Base-by-base conservation (phyloP, 164 flowering plant species). In the Kingdonia uniflora region DNA sequence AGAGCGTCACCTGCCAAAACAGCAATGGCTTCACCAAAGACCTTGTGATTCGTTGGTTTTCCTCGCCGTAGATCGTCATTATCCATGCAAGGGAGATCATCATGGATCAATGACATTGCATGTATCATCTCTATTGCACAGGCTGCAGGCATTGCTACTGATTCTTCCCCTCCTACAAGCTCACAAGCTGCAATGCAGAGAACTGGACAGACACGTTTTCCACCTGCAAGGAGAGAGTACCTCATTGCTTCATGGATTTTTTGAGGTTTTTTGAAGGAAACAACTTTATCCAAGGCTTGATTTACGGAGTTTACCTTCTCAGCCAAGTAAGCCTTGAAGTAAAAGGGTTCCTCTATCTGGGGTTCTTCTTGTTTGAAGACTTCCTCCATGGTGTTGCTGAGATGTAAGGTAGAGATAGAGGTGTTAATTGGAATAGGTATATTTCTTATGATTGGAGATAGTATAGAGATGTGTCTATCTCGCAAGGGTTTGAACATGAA, bases 111-210 rank as follows among this genome's bases (percentile, higher is more conserved):
- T 2, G 87, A 80, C 95, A 82, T 85, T 57, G 95, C 80, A 66
- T 82, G 95, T n/a, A 85, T 82, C 89, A 85, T 85, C n/a, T 85
- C 95, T 1, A 80, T 72, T 0, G 87, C 85, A 49, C 89, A 80
- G 1, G 95, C 95, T 0, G 82, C 65, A 0, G 95, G 80, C 87
- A 82, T 77, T 2, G 87, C 87, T 23, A 57, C 49, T 16, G 66
- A 49, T 42, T 75, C 75, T 1, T 45, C 24, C 11, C 87, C 95
- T 12, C 95, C 95, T n/a, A 80, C 82, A 14, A 85, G 77, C 62
- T 80, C 95, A 42, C 87, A 76, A 11, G 94, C 80, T 1, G 94
- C 86, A 29, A 85, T 42, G 47, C 88, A 84, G 54, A 84, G 78
- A 13, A 74, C 54, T 0, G 88, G 94, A 0, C 94, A 85, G n/a